Percentiles rank a stretch among this genome's conserved stretches.
Conservation (phyloP, 2,329 filamentous ascomycete species). For the Emergomyces orientalis region DNA sequence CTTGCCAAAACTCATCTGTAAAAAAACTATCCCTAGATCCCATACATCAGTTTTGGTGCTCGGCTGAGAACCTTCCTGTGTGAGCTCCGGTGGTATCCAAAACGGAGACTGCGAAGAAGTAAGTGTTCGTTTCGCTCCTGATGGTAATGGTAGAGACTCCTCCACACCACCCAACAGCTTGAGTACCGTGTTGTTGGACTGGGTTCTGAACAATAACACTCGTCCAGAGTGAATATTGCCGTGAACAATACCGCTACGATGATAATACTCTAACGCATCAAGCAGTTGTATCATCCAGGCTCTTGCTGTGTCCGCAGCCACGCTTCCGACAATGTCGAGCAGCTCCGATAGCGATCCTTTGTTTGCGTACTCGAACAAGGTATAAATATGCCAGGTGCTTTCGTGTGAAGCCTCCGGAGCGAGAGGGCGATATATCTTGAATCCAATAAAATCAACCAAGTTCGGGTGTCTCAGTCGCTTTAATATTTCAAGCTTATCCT, state of each 20-base stretch:
- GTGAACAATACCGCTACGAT: slow-evolving; percentile 75
- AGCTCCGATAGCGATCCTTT: slow-evolving; percentile 76
- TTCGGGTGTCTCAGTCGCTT: slow-evolving; percentile 68
- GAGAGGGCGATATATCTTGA: slow-evolving; percentile 57
- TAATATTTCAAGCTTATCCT: slow-evolving; percentile 64
- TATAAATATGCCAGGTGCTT: slow-evolving; percentile 59
- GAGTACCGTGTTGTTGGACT: slow-evolving; percentile 57
- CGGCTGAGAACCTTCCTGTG: slow-evolving; percentile 44
- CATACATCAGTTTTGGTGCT: slow-evolving; percentile 83
- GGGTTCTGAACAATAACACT: slow-evolving; percentile 63
- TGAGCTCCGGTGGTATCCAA: slow-evolving; percentile 74
- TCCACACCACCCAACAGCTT: slow-evolving; percentile 44
- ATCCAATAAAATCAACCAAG: slow-evolving; percentile 70
- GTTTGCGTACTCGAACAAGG: slow-evolving; percentile 67
- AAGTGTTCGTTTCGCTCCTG: slow-evolving; percentile 30
- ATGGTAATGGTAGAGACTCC: slow-evolving; percentile 43
- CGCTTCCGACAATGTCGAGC: slow-evolving; percentile 64
- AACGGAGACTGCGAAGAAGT: slow-evolving; percentile 64
- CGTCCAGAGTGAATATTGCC: slow-evolving; percentile 73
- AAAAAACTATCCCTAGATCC: slow-evolving; percentile 83
- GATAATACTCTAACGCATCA: slow-evolving; percentile 78
- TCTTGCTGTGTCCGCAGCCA: slow-evolving; percentile 66
- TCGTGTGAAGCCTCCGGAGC: slow-evolving; percentile 32
- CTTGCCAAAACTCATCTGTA: slow-evolving; percentile 89
- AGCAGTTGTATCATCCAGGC: slow-evolving; percentile 89